Conservation (phyloP, 1,284 basidiomycete species). For the Rhodotorula sp. region DNA sequence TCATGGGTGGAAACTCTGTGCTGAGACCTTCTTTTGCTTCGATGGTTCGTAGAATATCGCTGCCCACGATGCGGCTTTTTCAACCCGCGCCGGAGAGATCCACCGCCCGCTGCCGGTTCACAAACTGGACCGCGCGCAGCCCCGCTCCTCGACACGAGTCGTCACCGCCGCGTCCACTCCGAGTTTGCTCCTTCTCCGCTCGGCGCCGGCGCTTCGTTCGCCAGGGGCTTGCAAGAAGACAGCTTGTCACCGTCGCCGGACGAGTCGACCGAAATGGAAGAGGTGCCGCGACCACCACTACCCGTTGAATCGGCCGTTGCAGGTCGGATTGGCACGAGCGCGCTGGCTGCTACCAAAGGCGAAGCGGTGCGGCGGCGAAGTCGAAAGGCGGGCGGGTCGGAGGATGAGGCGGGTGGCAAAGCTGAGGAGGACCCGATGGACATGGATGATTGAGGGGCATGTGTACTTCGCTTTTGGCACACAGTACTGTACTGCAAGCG, state of each 20-base stretch:
- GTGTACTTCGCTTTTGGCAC: no score
- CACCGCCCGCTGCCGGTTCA: not conserved
- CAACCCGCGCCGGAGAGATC: conserved; percentile 59
- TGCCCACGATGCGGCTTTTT: conserved; percentile 73
- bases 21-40: not conserved
- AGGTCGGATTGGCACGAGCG: not conserved
- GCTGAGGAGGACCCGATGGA: not conserved
- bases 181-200: conserved; percentile 22
- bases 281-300: not conserved
- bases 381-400: not conserved
- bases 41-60: conserved; percentile 61
- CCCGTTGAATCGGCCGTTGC: not conserved
- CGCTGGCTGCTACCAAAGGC: not conserved
- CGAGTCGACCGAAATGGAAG: conserved; percentile 1
- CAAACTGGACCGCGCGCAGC: not conserved
- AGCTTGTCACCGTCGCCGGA: not conserved
- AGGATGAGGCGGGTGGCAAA: not conserved
- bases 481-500: no score
- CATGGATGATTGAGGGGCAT: not conserved
- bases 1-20: no score
- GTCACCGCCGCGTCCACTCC: conserved; percentile 26
- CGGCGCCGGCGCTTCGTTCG: not conserved
- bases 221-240: not conserved
- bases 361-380: not conserved
- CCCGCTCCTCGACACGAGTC: not conserved